phyloP scores from a whole-genome alignment of 2,329 filamentous ascomycete species.

The Trichophyton schoenleinii region DNA sequence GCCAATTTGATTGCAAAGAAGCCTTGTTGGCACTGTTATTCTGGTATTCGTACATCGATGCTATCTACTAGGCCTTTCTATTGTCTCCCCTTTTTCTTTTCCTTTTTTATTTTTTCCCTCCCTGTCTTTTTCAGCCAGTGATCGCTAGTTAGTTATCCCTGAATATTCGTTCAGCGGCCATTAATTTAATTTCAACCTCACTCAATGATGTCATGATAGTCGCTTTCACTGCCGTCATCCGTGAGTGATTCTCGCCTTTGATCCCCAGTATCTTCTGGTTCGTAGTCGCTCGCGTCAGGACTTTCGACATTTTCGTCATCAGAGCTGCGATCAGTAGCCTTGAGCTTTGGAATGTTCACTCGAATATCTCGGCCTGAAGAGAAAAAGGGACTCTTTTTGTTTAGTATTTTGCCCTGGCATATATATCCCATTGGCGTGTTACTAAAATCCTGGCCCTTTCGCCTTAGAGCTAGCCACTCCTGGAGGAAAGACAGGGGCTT shows the following conservation, averaged over 20 bases:
- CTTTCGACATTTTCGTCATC: neutral
- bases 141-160: too few relatives aligned
- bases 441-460: constrained; percentile 25
- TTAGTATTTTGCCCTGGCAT: constrained; percentile 20
- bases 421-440: constrained; percentile 28
- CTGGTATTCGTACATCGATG: neutral
- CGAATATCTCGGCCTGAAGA: neutral
- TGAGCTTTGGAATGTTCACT: neutral
- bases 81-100: neutral
- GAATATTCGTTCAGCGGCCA: too few relatives aligned
- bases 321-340: neutral
- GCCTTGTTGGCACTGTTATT: neutral
- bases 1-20: neutral
- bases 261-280: neutral
- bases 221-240: neutral
- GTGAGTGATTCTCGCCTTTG: neutral
- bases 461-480: constrained; percentile 23
- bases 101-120: neutral
- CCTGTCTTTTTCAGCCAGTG: neutral
- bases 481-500: constrained; percentile 21
- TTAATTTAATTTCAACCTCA: too few relatives aligned
- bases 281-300: neutral
- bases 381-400: constrained; percentile 21
- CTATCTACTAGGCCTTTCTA: neutral
- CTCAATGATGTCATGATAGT: neutral